phyloP scores from a whole-genome alignment of 2,329 filamentous ascomycete genomes.

The Fusarium illudens region DNA sequence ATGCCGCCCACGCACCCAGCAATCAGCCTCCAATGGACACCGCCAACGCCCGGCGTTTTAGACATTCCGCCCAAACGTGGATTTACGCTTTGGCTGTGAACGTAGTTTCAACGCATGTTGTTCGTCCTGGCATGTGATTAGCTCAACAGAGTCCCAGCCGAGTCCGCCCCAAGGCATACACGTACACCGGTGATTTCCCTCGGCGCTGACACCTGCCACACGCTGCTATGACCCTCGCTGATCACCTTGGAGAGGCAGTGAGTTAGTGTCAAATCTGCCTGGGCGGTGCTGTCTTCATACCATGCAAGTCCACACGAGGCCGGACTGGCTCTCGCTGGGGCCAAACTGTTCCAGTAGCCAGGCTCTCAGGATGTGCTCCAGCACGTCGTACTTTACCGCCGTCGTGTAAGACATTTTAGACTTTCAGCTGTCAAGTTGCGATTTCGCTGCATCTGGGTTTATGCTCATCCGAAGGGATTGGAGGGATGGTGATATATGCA shows the following conservation, averaged over 20 bases:
- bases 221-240: neutral
- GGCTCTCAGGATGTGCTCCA: neutral
- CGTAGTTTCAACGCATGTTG: neutral
- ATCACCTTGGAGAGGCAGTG: neutral
- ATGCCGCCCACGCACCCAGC: neutral
- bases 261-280: neutral
- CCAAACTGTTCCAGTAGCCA: neutral
- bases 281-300: neutral
- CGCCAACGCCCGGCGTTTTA: neutral
- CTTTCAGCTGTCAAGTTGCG: neutral
- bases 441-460: neutral
- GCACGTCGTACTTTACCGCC: neutral
- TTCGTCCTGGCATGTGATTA: neutral
- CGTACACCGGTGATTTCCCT: neutral
- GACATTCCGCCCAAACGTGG: neutral
- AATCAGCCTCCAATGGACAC: neutral
- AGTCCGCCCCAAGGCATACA: neutral
- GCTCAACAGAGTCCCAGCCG: neutral
- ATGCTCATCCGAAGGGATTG: neutral
- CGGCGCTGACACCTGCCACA: conserved; percentile 1
- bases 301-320: neutral
- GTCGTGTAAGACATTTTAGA: neutral
- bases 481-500: neutral
- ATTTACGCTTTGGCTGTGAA: neutral
- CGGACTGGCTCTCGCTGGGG: neutral